Evolutionary conservation across 768 basidiomycete genomes (phyloP).

Genomic region (Naganishia antarctica): DNA sequence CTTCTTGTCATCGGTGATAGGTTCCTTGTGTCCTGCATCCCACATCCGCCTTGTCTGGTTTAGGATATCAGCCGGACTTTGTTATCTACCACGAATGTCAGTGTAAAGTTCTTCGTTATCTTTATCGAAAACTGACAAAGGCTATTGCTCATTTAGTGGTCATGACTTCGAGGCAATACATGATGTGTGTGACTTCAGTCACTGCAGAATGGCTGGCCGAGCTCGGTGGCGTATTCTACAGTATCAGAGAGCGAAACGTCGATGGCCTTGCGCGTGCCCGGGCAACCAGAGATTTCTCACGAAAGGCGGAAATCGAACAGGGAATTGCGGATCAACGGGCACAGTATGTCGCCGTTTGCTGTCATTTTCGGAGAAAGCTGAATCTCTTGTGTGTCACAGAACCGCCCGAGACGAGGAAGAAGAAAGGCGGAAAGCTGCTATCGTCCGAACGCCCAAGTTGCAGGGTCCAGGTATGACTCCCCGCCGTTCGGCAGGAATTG

Average conservation of each 20-base stretch:
- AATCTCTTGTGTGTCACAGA: no score
- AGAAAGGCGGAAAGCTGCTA: constrained; percentile 38
- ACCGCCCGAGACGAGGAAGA: constrained; percentile 43
- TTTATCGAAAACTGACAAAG: background rate
- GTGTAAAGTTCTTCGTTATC: constrained; percentile 14
- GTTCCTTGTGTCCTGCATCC: constrained; percentile 94
- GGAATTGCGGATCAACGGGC: constrained; percentile 67
- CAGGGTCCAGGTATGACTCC: constrained; percentile 41
- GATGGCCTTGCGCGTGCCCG: constrained; percentile 67
- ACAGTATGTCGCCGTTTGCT: constrained; percentile 36
- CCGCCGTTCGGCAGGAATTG: constrained; percentile 46
- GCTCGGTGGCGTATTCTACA: constrained; percentile 92
- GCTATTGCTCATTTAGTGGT: constrained; percentile 54
- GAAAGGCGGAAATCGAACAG: constrained; percentile 81
- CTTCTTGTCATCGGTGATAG: constrained; percentile 14
- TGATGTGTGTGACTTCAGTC: constrained; percentile 98
- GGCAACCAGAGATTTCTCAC: constrained; percentile 83
- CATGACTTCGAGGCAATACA: constrained; percentile 86
- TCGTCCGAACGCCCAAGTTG: constrained; percentile 41
- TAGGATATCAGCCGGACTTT: constrained; percentile 94
- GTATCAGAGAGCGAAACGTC: constrained; percentile 96
- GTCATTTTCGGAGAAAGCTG: background rate
- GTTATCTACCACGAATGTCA: constrained; percentile 85
- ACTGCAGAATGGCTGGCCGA: constrained; percentile 98
- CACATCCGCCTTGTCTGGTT: constrained; percentile 89